Percentiles rank a stretch among this genome's conserved stretches.
These are phyloP conservation scores for Trichoderma hamatum DNA, from an alignment of 2,329 filamentous ascomycete species.

Conservation along the genomic window DNA sequence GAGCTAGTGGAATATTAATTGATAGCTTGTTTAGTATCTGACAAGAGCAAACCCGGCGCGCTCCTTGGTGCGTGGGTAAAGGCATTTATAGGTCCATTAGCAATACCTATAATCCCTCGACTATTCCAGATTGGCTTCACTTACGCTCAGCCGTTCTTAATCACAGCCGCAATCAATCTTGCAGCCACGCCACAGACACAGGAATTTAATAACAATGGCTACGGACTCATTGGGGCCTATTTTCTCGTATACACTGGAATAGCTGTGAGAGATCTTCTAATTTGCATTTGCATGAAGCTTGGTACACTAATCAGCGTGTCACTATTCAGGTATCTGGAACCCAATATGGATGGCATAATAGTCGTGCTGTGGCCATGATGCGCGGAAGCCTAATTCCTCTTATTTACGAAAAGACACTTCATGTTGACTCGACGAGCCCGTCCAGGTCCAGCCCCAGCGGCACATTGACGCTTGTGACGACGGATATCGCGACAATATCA, in stretches of 20 bases:
- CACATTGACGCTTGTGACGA: neutral
- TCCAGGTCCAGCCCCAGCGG: neutral
- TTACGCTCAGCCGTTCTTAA: conserved; percentile 36
- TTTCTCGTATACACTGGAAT: conserved; percentile 35
- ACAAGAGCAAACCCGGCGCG: conserved; percentile 29
- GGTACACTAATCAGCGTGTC: neutral
- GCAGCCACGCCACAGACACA: conserved; percentile 30
- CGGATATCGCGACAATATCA: neutral
- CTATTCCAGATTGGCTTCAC: conserved; percentile 35
- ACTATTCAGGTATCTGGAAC: neutral
- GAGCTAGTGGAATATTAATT: neutral
- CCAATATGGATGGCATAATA: neutral
- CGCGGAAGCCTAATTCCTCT: neutral
- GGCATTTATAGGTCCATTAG: conserved; percentile 24
- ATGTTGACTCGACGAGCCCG: neutral
- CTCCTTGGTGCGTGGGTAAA: conserved; percentile 27
- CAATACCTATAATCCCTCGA: conserved; percentile 28
- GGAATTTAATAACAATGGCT: conserved; percentile 32
- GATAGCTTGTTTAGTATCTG: conserved; percentile 26
- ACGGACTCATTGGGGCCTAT: conserved; percentile 37
- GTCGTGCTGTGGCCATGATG: neutral
- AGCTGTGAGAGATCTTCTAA: conserved; percentile 28
- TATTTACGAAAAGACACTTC: neutral
- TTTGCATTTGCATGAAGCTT: neutral
- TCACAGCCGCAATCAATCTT: conserved; percentile 31